A percentile compares a stretch with the other conserved stretches of the same genome.
Evolutionary conservation across 1,284 basidiomycete species (phyloP).

Genomic region (Microbotryum lychnidis-dioicae): DNA sequence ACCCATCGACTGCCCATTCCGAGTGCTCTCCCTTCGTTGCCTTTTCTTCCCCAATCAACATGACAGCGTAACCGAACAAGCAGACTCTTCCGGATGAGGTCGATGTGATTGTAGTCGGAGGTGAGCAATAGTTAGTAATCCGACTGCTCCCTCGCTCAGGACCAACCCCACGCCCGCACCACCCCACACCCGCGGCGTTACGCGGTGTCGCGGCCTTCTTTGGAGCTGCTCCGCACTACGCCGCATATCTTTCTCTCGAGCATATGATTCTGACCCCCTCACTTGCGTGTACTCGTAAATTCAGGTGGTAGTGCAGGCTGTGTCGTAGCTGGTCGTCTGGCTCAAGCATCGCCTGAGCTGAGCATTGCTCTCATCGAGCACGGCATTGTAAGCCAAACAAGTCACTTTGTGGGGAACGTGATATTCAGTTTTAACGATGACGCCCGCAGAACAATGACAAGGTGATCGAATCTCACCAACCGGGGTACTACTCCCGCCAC

Average conservation of each 20-base stretch:
- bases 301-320: constrained; percentile 59
- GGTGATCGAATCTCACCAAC: not conserved
- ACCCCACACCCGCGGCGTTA: too few relatives aligned
- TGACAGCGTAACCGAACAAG: too few relatives aligned
- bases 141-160: not conserved
- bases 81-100: constrained; percentile 2
- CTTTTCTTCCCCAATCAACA: too few relatives aligned
- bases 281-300: not conserved
- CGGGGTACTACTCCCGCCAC: constrained; percentile 46
- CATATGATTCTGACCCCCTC: not conserved
- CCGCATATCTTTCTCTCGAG: too few relatives aligned
- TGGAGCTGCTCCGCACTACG: too few relatives aligned
- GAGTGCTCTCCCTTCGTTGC: too few relatives aligned
- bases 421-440: too few relatives aligned
- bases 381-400: not conserved
- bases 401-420: not conserved
- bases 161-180: too few relatives aligned
- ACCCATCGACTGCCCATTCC: too few relatives aligned
- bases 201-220: too few relatives aligned
- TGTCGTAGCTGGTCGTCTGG: constrained; percentile 59
- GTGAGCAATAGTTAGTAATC: not conserved
- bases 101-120: constrained; percentile 9
- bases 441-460: too few relatives aligned
- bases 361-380: constrained; percentile 60
- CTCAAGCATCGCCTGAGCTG: constrained; percentile 59